phyloP scores from a whole-genome alignment of 2,329 filamentous ascomycete genomes.

The Colletotrichum sp. region DNA sequence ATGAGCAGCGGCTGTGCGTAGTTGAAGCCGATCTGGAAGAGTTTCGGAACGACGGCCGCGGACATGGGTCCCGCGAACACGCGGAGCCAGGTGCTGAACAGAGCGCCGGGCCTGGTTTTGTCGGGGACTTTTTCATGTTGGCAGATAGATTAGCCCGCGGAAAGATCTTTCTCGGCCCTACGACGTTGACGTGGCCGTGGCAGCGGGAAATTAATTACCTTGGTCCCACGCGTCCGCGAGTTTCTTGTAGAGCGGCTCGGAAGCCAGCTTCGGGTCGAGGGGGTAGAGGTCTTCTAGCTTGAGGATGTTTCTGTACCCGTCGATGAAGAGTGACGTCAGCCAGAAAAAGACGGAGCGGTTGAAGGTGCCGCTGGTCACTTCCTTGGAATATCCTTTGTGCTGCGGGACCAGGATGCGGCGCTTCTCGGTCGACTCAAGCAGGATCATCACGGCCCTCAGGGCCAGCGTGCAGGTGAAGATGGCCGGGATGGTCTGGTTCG shows the following conservation, averaged over 20 bases:
- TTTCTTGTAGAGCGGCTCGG: constrained; percentile 17
- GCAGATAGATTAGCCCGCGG: constrained; percentile 5
- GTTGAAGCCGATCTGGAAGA: constrained; percentile 29
- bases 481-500: constrained; percentile 17
- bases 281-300: constrained; percentile 38
- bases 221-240: constrained; percentile 25
- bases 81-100: constrained; percentile 18
- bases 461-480: constrained; percentile 20
- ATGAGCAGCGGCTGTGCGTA: constrained; percentile 31
- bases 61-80: constrained; percentile 5
- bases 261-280: constrained; percentile 24
- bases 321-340: constrained; percentile 55
- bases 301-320: constrained; percentile 49
- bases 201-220: constrained; percentile 1
- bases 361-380: constrained; percentile 57
- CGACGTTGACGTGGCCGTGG: neutral
- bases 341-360: constrained; percentile 56
- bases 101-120: constrained; percentile 19
- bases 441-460: constrained; percentile 19
- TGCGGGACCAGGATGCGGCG: constrained; percentile 38
- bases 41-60: constrained; percentile 11
- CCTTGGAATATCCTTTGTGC: constrained; percentile 47
- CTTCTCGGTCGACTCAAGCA: constrained; percentile 32
- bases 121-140: constrained; percentile 18
- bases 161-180: neutral